Evolutionary conservation across 306 rosid species (phyloP).

Genomic region (Oemleria cerasiformis): DNA sequence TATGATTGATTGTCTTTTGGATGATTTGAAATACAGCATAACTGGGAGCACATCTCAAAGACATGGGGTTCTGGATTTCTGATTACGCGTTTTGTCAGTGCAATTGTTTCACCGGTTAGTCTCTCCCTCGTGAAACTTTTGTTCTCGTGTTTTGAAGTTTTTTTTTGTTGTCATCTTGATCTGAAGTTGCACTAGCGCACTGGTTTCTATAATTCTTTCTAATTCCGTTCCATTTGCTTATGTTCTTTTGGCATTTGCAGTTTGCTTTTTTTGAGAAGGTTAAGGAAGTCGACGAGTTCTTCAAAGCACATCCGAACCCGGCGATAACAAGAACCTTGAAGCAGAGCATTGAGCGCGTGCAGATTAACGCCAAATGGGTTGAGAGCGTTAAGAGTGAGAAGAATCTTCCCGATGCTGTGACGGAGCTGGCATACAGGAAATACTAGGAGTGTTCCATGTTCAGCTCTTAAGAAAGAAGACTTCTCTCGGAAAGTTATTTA

Average conservation of each 20-base stretch:
- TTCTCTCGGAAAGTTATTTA: too few species aligned
- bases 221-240: too few species aligned
- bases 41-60: conserved; percentile 58
- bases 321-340: conserved; percentile 69
- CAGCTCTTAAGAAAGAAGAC: too few species aligned
- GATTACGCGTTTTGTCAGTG: conserved; percentile 64
- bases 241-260: conserved; percentile 33
- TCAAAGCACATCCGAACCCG: conserved; percentile 44
- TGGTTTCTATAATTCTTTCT: too few species aligned
- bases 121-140: conserved; percentile 18
- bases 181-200: too few species aligned
- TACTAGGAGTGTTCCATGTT: not conserved
- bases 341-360: conserved; percentile 82
- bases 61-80: conserved; percentile 79
- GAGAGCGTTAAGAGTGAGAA: conserved; percentile 53
- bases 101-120: conserved; percentile 76
- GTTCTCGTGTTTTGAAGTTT: not conserved
- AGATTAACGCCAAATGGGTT: conserved; percentile 74
- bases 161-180: not conserved
- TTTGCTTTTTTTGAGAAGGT: conserved; percentile 81
- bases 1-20: conserved; percentile 2
- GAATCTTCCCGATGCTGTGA: conserved; percentile 40
- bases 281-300: conserved; percentile 78
- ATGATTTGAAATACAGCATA: conserved; percentile 40
- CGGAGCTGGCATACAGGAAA: conserved; percentile 48